These are phyloP conservation scores for Metschnikowia aberdeeniae DNA, from an alignment of 805 yeast species.

Conservation along the genomic window DNA sequence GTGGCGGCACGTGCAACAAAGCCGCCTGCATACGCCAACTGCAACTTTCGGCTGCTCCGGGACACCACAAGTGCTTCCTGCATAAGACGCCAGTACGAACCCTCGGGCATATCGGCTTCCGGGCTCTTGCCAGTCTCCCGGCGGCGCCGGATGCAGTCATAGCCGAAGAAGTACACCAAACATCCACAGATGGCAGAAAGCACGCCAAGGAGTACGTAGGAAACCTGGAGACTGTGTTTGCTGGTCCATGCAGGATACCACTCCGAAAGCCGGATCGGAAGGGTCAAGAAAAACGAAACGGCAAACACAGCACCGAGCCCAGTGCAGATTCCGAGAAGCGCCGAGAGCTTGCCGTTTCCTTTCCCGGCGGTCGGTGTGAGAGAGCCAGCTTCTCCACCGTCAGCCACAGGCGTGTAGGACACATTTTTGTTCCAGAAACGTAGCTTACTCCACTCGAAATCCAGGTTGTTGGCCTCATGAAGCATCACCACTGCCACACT, in stretches of 20 bases:
- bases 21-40: constrained; percentile 57
- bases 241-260: constrained; percentile 30
- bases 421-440: constrained; percentile 21
- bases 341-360: constrained; percentile 49
- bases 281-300: constrained; percentile 50
- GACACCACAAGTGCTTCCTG: constrained; percentile 48
- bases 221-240: constrained; percentile 38
- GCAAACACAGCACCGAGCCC: constrained; percentile 69
- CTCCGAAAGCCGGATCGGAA: constrained; percentile 49
- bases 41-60: constrained; percentile 41
- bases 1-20: constrained; percentile 63
- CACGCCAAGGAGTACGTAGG: constrained; percentile 49
- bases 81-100: constrained; percentile 38
- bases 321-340: constrained; percentile 57
- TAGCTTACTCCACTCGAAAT: constrained; percentile 29
- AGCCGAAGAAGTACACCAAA: constrained; percentile 40
- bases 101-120: constrained; percentile 2
- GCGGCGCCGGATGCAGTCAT: constrained; percentile 36
- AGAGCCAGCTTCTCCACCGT: background rate
- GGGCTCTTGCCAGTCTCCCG: constrained; percentile 24
- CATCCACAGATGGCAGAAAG: constrained; percentile 37
- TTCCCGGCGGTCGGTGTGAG: constrained; percentile 2
- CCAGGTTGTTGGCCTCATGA: constrained; percentile 49
- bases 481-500: constrained; percentile 60
- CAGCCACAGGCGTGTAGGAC: background rate